Conservation (phyloP, 176 grass and related monocot species). For the Typha latifolia region DNA sequence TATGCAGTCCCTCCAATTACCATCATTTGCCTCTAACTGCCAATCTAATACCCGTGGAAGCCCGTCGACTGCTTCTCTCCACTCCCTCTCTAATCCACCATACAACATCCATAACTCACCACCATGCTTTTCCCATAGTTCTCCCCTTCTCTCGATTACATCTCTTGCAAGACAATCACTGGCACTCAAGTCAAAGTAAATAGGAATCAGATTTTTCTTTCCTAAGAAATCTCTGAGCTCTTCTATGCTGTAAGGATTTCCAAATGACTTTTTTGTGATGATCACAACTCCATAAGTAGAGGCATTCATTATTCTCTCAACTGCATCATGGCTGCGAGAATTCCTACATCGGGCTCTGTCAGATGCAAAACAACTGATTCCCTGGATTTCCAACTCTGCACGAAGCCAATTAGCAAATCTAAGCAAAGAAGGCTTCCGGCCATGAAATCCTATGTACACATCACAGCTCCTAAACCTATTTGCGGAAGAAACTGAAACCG, state of each 20-base stretch:
- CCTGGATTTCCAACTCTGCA: slow-evolving; percentile 84
- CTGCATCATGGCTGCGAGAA: slow-evolving; percentile 58
- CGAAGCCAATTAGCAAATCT: slow-evolving; percentile 90
- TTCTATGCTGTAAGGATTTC: slow-evolving; percentile 82
- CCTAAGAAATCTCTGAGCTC: slow-evolving; percentile 77
- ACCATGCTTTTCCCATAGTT: slow-evolving; percentile 90
- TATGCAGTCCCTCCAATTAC: slow-evolving; percentile 86
- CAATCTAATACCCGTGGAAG: slow-evolving; percentile 63
- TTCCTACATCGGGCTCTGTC: slow-evolving; percentile 70
- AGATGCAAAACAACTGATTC: slow-evolving; percentile 88
- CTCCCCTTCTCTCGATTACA: slow-evolving; percentile 92
- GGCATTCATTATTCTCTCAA: slow-evolving; percentile 89
- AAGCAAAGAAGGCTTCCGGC: slow-evolving; percentile 69
- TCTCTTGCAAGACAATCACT: slow-evolving; percentile 92
- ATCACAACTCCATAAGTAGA: slow-evolving; percentile 85
- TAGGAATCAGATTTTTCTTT: slow-evolving; percentile 70
- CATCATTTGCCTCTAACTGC: slow-evolving; percentile 71
- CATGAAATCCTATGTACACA: slow-evolving; percentile 95
- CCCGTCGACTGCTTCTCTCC: slow-evolving; percentile 82
- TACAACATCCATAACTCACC: slow-evolving; percentile 97
- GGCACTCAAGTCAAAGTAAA: slow-evolving; percentile 80
- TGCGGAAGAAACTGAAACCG: slow-evolving; percentile 42
- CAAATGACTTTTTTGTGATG: slow-evolving; percentile 88
- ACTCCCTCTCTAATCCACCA: slow-evolving; percentile 81
- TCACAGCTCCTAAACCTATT: slow-evolving; percentile 53